phyloP scores from a whole-genome alignment of 805 yeast species.

The Hagleromyces aurorensis region DNA sequence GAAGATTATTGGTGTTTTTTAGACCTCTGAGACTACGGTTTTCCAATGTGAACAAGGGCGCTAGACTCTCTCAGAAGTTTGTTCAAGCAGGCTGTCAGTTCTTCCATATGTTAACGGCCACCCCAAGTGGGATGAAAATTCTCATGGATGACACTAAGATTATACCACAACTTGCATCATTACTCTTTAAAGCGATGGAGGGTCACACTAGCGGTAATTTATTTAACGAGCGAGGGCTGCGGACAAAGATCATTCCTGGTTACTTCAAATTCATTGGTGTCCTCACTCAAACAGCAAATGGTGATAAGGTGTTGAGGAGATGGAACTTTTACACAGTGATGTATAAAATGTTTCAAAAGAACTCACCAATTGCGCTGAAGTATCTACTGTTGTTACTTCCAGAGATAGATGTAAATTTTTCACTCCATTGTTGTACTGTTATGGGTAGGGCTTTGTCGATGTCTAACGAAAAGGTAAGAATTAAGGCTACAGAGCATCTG shows the following conservation, averaged over 20 bases:
- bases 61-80: conserved; percentile 47
- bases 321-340: conserved; percentile 83
- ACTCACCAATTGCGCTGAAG: conserved; percentile 43
- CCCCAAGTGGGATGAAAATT: conserved; percentile 58
- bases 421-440: conserved; percentile 61
- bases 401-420: conserved; percentile 50
- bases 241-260: conserved; percentile 61
- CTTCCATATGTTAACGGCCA: conserved; percentile 53
- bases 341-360: conserved; percentile 56
- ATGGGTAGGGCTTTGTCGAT: conserved; percentile 57
- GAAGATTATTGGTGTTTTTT: conserved; percentile 75
- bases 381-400: conserved; percentile 50
- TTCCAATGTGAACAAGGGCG: conserved; percentile 40
- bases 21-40: conserved; percentile 88
- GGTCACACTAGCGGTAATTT: conserved; percentile 51
- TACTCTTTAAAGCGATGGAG: conserved; percentile 44
- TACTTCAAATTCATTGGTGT: conserved; percentile 75
- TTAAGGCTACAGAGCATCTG: conserved; percentile 50
- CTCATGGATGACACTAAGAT: conserved; percentile 61
- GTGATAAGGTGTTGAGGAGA: conserved; percentile 60
- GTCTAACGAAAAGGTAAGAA: conserved; percentile 43
- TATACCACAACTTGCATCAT: conserved; percentile 81
- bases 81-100: conserved; percentile 70
- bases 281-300: conserved; percentile 50
- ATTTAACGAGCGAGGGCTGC: conserved; percentile 51